Percentiles rank a stretch among this genome's conserved stretches.
phyloP scores from a whole-genome alignment of 345 rosid species.

The Camelina hispida region DNA sequence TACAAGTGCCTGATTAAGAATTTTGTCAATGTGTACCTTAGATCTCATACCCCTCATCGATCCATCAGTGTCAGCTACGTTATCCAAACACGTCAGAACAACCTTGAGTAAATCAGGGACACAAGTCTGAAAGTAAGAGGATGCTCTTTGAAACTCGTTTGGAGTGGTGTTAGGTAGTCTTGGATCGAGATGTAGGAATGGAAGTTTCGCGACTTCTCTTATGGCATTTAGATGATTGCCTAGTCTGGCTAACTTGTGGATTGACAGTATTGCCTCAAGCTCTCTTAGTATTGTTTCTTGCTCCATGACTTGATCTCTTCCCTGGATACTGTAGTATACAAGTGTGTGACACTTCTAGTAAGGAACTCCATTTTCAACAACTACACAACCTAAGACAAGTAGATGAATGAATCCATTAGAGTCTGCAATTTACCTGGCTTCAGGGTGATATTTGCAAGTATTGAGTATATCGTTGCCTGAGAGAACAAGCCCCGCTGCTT shows the following conservation, averaged over 20 bases:
- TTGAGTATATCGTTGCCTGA: slow-evolving; percentile 82
- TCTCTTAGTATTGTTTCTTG: slow-evolving; percentile 70
- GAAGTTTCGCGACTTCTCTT: slow-evolving; percentile 80
- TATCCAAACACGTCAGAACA: slow-evolving; percentile 78
- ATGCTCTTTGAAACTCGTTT: slow-evolving; percentile 62
- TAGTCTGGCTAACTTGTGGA: slow-evolving; percentile 66
- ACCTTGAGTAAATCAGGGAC: slow-evolving; percentile 78
- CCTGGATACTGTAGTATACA: slow-evolving; percentile 61
- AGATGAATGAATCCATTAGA: neutral
- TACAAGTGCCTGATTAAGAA: neutral
- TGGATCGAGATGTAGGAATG: slow-evolving; percentile 86
- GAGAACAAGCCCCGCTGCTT: slow-evolving; percentile 69
- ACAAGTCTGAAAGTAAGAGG: slow-evolving; percentile 77
- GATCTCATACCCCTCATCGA: slow-evolving; percentile 81
- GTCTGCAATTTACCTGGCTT: slow-evolving; percentile 57
- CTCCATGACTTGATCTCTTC: slow-evolving; percentile 69
- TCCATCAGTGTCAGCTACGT: slow-evolving; percentile 80
- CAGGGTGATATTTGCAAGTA: slow-evolving; percentile 73
- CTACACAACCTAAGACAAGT: neutral
- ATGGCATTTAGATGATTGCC: slow-evolving; percentile 76
- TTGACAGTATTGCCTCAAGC: slow-evolving; percentile 85
- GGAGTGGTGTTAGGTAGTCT: slow-evolving; percentile 58
- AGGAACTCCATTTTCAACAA: neutral
- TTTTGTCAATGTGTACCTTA: slow-evolving; percentile 57
- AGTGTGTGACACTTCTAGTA: slow-evolving; percentile 17